Evolutionary conservation across 2,329 filamentous ascomycete genomes (phyloP).

Genomic region (Penicillium thymicola): DNA sequence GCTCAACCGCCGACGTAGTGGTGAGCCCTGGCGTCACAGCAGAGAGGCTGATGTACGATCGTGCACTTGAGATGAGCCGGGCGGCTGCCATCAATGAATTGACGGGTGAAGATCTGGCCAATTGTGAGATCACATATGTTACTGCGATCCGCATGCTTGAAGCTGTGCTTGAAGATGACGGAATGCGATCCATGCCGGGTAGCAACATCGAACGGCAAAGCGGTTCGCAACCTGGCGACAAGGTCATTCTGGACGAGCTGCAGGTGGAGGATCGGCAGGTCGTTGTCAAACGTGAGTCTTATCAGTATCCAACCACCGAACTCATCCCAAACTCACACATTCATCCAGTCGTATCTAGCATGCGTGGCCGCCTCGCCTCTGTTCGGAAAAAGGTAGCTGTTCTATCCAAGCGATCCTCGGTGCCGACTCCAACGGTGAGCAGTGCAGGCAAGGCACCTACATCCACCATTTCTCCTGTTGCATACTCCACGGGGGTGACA

Average conservation of each 20-base stretch:
- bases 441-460: slow-evolving; percentile 22
- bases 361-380: slow-evolving; percentile 46
- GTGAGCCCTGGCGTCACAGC: slow-evolving; percentile 87
- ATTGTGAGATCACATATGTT: slow-evolving; percentile 88
- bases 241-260: slow-evolving; percentile 41
- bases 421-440: slow-evolving; percentile 36
- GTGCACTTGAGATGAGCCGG: slow-evolving; percentile 93
- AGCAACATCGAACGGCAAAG: slow-evolving; percentile 21
- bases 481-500: slow-evolving; percentile 34
- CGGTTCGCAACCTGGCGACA: slow-evolving; percentile 33
- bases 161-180: slow-evolving; percentile 84
- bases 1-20: slow-evolving; percentile 71
- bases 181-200: slow-evolving; percentile 36
- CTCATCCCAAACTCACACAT: neutral
- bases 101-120: slow-evolving; percentile 78
- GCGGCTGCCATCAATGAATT: slow-evolving; percentile 94
- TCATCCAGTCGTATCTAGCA: slow-evolving; percentile 47
- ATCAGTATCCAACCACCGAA: neutral
- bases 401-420: slow-evolving; percentile 43
- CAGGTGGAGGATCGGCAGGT: slow-evolving; percentile 48
- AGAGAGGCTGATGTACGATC: slow-evolving; percentile 97
- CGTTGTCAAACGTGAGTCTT: slow-evolving; percentile 49
- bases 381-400: slow-evolving; percentile 50
- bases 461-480: slow-evolving; percentile 30
- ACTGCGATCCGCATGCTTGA: slow-evolving; percentile 94